Percentiles rank a stretch among this genome's conserved stretches.
Evolutionary conservation across 2,329 filamentous ascomycete species (phyloP).

Genomic region (Ceratocystis alfenasii): DNA sequence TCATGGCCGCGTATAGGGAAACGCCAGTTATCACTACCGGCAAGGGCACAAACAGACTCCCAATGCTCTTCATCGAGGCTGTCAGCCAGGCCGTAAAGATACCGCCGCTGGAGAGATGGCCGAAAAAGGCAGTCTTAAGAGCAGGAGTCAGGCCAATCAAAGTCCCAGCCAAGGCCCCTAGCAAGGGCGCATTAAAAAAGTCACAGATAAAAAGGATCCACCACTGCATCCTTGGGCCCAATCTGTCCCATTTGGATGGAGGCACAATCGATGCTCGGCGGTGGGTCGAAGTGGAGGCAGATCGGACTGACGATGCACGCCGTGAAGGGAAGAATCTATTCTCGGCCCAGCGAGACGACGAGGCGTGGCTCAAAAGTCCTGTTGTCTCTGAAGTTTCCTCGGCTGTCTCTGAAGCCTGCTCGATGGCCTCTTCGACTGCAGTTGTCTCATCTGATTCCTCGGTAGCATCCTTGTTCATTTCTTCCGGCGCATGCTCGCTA

Average conservation of each 20-base stretch:
- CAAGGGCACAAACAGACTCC: slow-evolving; percentile 50
- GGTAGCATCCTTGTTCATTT: slow-evolving; percentile 25
- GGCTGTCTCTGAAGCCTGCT: not conserved
- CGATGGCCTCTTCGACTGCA: too few relatives aligned
- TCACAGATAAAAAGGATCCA: slow-evolving; percentile 31
- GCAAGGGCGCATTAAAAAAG: slow-evolving; percentile 50
- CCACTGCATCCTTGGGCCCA: slow-evolving; percentile 25
- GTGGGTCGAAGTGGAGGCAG: slow-evolving; percentile 1
- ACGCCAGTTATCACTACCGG: slow-evolving; percentile 56
- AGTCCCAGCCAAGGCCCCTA: slow-evolving; percentile 48
- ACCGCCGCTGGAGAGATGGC: slow-evolving; percentile 43
- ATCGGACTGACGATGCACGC: slow-evolving; percentile 23
- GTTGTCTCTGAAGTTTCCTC: not conserved
- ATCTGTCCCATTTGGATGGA: slow-evolving; percentile 12
- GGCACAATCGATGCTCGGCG: slow-evolving; percentile 9
- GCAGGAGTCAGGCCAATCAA: slow-evolving; percentile 48
- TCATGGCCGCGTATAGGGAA: slow-evolving; percentile 45
- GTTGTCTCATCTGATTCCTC: slow-evolving; percentile 19
- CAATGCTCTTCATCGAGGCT: slow-evolving; percentile 47
- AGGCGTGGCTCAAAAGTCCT: not conserved
- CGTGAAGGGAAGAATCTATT: slow-evolving; percentile 1
- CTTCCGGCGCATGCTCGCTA: slow-evolving; percentile 31
- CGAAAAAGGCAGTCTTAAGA: slow-evolving; percentile 52
- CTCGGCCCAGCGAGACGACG: slow-evolving; percentile 6
- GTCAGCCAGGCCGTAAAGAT: slow-evolving; percentile 57